Evolutionary conservation across 176 grass and related monocot genomes (phyloP).

Genomic region (Eremochloa ophiuroides): DNA sequence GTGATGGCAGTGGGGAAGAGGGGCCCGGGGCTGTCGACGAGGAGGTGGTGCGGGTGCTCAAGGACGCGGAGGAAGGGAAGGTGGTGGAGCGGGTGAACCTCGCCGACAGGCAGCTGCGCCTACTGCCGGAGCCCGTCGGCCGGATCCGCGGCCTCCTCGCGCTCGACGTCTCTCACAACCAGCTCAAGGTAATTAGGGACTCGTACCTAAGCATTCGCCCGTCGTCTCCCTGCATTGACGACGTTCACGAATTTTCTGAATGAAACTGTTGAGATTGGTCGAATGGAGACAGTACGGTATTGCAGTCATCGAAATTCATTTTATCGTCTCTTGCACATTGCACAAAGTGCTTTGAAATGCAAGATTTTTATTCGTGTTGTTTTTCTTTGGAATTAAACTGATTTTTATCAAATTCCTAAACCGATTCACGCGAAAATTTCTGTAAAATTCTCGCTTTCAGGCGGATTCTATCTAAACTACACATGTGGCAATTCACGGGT

Average conservation of each 20-base stretch:
- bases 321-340: background rate
- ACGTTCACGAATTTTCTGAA: background rate
- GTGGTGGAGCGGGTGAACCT: slow-evolving; percentile 41
- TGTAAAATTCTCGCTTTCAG: background rate
- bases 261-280: background rate
- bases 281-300: background rate
- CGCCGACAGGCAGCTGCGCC: slow-evolving; percentile 43
- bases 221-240: background rate
- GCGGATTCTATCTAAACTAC: background rate
- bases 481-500: background rate
- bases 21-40: slow-evolving; percentile 37
- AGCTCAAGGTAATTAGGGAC: slow-evolving; percentile 66
- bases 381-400: background rate
- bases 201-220: background rate
- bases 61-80: slow-evolving; percentile 39
- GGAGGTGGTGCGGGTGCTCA: slow-evolving; percentile 71
- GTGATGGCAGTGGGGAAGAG: background rate
- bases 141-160: slow-evolving; percentile 52
- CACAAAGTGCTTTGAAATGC: too few species aligned
- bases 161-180: slow-evolving; percentile 71
- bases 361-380: too few species aligned
- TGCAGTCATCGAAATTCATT: background rate
- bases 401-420: background rate
- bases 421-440: background rate
- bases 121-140: slow-evolving; percentile 53